Conservation (phyloP, 805 yeast species). For the Ogataea kodamae region DNA sequence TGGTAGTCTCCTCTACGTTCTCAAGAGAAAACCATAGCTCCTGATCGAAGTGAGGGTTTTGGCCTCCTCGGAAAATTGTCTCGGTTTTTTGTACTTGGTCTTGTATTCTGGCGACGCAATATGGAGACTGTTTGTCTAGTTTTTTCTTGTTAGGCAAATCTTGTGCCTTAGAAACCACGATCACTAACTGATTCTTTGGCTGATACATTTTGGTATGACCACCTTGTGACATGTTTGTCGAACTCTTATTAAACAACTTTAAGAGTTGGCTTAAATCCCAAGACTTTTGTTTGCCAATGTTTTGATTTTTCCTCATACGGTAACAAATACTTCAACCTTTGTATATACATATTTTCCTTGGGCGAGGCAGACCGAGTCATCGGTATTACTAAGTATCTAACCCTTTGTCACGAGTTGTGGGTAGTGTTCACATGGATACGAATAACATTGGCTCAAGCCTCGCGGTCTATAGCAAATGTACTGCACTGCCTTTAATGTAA, state of each 20-base stretch:
- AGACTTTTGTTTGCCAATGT: neutral
- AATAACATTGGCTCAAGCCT: no score
- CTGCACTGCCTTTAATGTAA: no score
- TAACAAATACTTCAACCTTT: no score
- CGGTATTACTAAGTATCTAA: no score
- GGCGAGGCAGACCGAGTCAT: no score
- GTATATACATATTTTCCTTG: no score
- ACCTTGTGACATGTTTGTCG: neutral
- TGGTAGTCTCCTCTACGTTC: slow-evolving; percentile 56
- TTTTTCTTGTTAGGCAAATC: slow-evolving; percentile 84
- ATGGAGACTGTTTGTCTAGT: slow-evolving; percentile 92
- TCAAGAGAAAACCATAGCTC: slow-evolving; percentile 66
- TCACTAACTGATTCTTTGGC: slow-evolving; percentile 56
- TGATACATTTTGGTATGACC: slow-evolving; percentile 8
- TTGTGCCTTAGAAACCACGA: slow-evolving; percentile 76
- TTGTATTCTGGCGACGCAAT: slow-evolving; percentile 76
- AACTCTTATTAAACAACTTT: no score
- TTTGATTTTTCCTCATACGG: slow-evolving; percentile 4
- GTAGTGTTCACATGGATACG: no score
- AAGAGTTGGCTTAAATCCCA: neutral
- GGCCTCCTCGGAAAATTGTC: slow-evolving; percentile 84
- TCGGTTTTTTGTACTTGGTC: slow-evolving; percentile 78
- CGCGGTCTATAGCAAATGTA: no score
- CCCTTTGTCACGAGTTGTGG: no score
- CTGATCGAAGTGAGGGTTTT: slow-evolving; percentile 84